These are phyloP conservation scores for Triangularia setosa DNA, from an alignment of 2,329 filamentous ascomycete species.

Conservation along the genomic window DNA sequence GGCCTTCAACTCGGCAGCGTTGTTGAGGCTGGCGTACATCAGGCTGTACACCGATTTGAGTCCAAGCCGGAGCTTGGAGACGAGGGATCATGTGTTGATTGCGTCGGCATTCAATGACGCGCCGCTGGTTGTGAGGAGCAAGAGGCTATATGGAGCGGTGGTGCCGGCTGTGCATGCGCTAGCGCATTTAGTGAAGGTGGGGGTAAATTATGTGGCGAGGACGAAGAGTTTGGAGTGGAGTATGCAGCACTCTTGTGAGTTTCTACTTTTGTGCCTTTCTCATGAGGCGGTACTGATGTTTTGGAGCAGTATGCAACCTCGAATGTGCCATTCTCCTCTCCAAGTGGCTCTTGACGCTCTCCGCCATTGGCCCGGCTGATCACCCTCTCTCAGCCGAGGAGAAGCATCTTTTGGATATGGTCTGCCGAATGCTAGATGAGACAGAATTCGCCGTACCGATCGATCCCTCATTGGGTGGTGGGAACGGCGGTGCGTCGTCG, in stretches of 20 bases:
- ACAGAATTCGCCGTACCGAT: constrained; percentile 60
- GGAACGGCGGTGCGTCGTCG: constrained; percentile 35
- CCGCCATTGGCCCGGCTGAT: constrained; percentile 48
- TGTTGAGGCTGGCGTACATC: constrained; percentile 59
- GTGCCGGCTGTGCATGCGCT: constrained; percentile 66
- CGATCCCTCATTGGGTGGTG: constrained; percentile 49
- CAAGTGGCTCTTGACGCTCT: constrained; percentile 57
- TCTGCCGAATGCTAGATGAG: constrained; percentile 57
- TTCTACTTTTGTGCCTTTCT: not conserved
- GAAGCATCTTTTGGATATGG: constrained; percentile 50
- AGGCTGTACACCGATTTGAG: constrained; percentile 63
- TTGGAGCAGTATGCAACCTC: constrained; percentile 51
- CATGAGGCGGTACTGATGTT: not conserved
- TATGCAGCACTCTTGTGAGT: constrained; percentile 58
- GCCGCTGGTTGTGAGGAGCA: constrained; percentile 55
- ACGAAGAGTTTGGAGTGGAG: constrained; percentile 61
- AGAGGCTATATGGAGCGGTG: constrained; percentile 59
- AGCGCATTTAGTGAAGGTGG: constrained; percentile 61
- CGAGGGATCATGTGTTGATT: constrained; percentile 58
- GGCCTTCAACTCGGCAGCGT: constrained; percentile 62
- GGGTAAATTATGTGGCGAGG: constrained; percentile 59
- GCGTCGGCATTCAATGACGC: constrained; percentile 57
- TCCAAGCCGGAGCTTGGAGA: constrained; percentile 60
- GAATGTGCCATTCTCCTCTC: constrained; percentile 59
- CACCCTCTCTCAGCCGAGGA: constrained; percentile 50